Evolutionary conservation across 352 stramenopile genomes (phyloP), one percentile per base, ranked within the genome.

Genomic region (Phytophthora pisi): DNA sequence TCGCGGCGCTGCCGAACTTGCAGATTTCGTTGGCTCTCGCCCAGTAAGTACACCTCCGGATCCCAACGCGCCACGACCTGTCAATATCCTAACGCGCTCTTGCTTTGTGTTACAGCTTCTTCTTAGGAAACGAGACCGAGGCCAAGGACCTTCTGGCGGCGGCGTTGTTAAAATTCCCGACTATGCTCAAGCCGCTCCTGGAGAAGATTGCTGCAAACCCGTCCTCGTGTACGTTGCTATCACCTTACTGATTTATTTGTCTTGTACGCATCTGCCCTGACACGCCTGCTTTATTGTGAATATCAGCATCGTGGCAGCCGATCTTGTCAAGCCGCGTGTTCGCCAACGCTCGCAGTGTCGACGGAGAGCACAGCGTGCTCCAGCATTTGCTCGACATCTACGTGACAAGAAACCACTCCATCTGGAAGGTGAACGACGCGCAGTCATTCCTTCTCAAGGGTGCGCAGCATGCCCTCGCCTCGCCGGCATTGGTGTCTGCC

Each of bases 391-490:
- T 96, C 40, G 68, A 83, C 57, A 96, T 96, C 49, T 96, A 96
- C 71, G 79, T 93, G 10, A 82, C 78, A 46, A 86, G 88, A 54
- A 91, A 93, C 66, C 67, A 80, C 57, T 84, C 84, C 40, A 61
- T 96, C 2, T 96, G 88, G 88, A 96, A 96, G 67, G 84, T 94
- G 31, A 88, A 91, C 43, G 84, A 92, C 36, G 79, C 85, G 36
- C 85, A 95, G 62, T 57, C 23, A 15, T 93, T 96, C 56, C 64
- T 96, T 26, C 70, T 93, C 7, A 72, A 76, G 26, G 78, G 78
- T 43, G 88, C 88, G 5, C 77, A 93, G 45, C 80, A 90, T 23
- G 86, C 88, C 16, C 68, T 91, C 42, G 83, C 72, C 2, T 91
- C 76, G 8, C 66, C 81, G 4, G 67, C 78, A 1, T 68, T 96